phyloP scores from a whole-genome alignment of 78 protist genomes.

The Speleostelium caveatum region DNA sequence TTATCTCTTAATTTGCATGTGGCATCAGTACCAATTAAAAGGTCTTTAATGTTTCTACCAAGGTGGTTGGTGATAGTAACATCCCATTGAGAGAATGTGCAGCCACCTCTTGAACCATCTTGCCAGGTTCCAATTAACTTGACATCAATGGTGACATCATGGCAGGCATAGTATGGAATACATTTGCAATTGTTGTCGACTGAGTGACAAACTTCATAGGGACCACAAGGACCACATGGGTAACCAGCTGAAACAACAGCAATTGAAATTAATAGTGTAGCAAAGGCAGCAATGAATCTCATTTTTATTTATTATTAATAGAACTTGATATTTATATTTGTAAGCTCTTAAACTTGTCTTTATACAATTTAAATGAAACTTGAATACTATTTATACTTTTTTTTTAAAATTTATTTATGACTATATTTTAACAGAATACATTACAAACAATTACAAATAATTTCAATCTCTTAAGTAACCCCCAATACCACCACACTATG shows the following conservation, averaged over 20 bases:
- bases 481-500: too few species aligned
- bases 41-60: neutral
- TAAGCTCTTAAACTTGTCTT: too few species aligned
- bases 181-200: slow-evolving; percentile 3
- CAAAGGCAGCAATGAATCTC: slow-evolving; percentile 8
- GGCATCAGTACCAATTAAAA: slow-evolving; percentile 23
- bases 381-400: too few species aligned
- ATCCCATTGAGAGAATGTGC: slow-evolving; percentile 22
- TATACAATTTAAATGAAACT: too few species aligned
- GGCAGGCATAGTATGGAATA: slow-evolving; percentile 9
- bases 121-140: slow-evolving; percentile 11
- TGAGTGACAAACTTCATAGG: slow-evolving; percentile 3
- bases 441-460: too few species aligned
- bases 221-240: slow-evolving; percentile 40
- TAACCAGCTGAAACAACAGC: slow-evolving; percentile 3
- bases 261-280: neutral
- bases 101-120: slow-evolving; percentile 11
- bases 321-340: too few species aligned
- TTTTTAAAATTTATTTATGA: too few species aligned
- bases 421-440: too few species aligned
- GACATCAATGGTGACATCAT: neutral
- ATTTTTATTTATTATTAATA: too few species aligned
- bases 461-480: too few species aligned
- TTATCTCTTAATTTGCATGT: neutral
- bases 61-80: slow-evolving; percentile 12